phyloP scores from a whole-genome alignment of 2,329 filamentous ascomycete genomes.

The Nemania abortiva region DNA sequence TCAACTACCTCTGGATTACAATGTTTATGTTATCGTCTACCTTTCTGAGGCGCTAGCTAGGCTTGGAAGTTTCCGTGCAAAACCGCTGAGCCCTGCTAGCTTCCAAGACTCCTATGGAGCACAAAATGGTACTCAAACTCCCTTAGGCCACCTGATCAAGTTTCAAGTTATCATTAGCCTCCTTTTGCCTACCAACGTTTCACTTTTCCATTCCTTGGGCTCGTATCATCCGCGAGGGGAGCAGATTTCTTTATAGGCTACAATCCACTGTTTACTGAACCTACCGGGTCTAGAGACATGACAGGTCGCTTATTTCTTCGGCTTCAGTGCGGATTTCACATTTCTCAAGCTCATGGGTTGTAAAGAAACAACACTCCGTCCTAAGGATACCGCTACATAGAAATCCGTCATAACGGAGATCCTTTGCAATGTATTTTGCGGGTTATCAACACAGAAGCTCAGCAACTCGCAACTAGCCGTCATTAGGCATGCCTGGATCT shows the following conservation, averaged over 20 bases:
- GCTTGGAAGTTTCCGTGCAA: constrained; percentile 30
- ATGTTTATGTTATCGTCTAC: constrained; percentile 16
- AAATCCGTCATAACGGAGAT: constrained; percentile 3
- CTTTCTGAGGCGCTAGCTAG: constrained; percentile 10
- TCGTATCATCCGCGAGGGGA: neutral
- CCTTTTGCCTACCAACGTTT: constrained; percentile 5
- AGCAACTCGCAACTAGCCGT: neutral
- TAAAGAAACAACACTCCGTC: neutral
- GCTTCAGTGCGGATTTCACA: neutral
- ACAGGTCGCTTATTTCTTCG: constrained; percentile 5
- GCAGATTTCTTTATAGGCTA: constrained; percentile 12
- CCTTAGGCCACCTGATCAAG: constrained; percentile 9
- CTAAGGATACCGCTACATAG: constrained; percentile 17
- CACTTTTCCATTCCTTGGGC: constrained; percentile 13
- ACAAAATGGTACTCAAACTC: constrained; percentile 20
- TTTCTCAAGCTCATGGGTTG: neutral
- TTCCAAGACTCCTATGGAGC: constrained; percentile 1
- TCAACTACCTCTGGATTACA: constrained; percentile 16
- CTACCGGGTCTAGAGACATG: neutral
- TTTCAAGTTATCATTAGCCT: constrained; percentile 17
- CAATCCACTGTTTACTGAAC: constrained; percentile 6
- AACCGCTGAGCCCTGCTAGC: constrained; percentile 1
- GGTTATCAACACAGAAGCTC: neutral
- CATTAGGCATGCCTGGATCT: constrained; percentile 1
- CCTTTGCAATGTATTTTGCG: neutral